Evolutionary conservation across 177 flowering plant species (phyloP), one percentile per base, ranked within the genome.

Genomic region (Vitis hybrid): DNA sequence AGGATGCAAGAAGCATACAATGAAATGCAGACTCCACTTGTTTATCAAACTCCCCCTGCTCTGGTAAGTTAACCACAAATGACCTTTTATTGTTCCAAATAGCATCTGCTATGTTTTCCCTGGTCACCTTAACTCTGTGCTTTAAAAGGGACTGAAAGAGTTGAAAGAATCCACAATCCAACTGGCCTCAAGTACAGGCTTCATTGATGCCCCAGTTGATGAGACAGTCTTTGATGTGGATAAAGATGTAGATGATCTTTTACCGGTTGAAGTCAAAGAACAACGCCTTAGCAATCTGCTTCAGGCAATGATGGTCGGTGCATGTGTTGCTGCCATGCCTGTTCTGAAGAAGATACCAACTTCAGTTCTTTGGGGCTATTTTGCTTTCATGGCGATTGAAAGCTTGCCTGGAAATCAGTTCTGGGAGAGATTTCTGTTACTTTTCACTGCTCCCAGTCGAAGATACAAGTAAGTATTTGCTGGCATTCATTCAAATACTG

Each of bases 381-480:
- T 94, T 81, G 98, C 98, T 65, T 92, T 89, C 85, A 94, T 94
- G 98, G 98, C 98, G 54, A 92, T 94, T 62, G 98, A 94, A 74
- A 94, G 97, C 83, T 87, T 94, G 84, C 97, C 98, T 1, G 98
- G 98, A 72, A 94, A 92, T 76, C 97, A 94, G 68, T 92, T 88
- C 60, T 94, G 98, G 98, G 98, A 94, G 86, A 86, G 98, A 72
- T 87, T 92, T 66, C 75, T 94, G 70, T 71, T 89, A 72, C 93
- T 94, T 66, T 92, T 94, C 75, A 91, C 95, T 23, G 94, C 95
- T 77, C 98, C 97, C 18, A 88, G 92, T 74, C 83, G 97, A 77
- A 82, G 98, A 90, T 94, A 82, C 80, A 94, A 86, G 97, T 94
- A 84, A 78, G 88, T 70, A 51, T 57, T 52, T 57, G 10, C 62